phyloP scores from a whole-genome alignment of 2,329 filamentous ascomycete species.

The Colletotrichum tropicale region DNA sequence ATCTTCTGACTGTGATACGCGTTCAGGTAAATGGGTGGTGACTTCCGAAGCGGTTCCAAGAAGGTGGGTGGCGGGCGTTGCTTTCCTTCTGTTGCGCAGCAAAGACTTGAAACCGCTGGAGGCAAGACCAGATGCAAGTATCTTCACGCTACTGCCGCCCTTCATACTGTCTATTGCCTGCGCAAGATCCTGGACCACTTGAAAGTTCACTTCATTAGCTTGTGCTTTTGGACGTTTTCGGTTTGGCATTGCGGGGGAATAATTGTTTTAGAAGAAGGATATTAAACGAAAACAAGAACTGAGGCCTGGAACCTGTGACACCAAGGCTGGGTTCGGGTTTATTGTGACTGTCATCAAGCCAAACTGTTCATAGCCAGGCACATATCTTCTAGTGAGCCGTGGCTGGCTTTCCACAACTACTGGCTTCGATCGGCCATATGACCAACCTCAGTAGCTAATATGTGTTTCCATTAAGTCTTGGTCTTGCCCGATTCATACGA shows the following conservation, averaged over 20 bases:
- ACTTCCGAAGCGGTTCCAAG: background rate
- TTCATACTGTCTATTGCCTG: background rate
- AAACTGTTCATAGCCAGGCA: too few relatives aligned
- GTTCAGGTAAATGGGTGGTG: background rate
- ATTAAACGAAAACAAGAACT: background rate
- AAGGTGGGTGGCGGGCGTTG: background rate
- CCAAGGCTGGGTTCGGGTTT: too few relatives aligned
- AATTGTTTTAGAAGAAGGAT: background rate
- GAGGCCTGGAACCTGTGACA: too few relatives aligned
- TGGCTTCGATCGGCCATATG: background rate
- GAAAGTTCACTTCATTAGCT: background rate
- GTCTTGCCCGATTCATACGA: too few relatives aligned
- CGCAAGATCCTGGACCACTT: background rate
- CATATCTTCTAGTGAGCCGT: background rate
- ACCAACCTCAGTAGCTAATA: background rate
- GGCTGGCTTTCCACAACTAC: background rate
- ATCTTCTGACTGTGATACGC: background rate
- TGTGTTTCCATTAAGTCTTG: background rate
- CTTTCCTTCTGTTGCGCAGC: background rate
- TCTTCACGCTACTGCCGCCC: background rate
- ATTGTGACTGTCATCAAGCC: too few relatives aligned
- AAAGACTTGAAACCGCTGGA: background rate
- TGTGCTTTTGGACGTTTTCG: background rate
- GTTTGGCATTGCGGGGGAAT: accelerated
- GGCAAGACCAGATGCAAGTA: background rate